These are phyloP conservation scores for Bretziella fagacearum DNA, from an alignment of 2,329 filamentous ascomycete genomes.

Conservation along the genomic window DNA sequence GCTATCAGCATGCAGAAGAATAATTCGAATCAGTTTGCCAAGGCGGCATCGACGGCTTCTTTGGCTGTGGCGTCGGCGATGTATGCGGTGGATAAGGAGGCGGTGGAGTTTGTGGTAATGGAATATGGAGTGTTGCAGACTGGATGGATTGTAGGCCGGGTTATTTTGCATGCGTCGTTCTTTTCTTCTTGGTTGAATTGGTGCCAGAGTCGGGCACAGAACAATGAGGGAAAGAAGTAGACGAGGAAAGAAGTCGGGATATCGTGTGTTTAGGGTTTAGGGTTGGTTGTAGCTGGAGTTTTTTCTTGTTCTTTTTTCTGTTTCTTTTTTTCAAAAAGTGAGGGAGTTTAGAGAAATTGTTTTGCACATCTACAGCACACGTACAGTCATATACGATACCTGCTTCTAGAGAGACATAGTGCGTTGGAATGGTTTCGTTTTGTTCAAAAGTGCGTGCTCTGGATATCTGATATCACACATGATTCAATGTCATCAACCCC, in stretches of 20 bases:
- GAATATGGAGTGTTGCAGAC: slow-evolving; percentile 47
- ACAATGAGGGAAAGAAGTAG: slow-evolving; percentile 8
- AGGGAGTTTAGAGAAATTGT: background rate
- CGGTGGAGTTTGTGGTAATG: slow-evolving; percentile 37
- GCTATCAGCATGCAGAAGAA: slow-evolving; percentile 44
- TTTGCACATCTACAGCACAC: background rate
- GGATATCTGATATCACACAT: slow-evolving; percentile 4
- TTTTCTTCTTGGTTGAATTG: slow-evolving; percentile 62
- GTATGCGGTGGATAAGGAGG: slow-evolving; percentile 34
- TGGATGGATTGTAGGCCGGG: slow-evolving; percentile 39
- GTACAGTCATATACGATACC: too few species aligned
- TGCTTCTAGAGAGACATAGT: too few species aligned
- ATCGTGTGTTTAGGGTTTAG: background rate
- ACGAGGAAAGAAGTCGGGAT: background rate
- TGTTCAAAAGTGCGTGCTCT: background rate
- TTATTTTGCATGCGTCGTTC: slow-evolving; percentile 45
- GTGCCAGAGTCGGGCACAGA: slow-evolving; percentile 35
- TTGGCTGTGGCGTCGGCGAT: slow-evolving; percentile 49
- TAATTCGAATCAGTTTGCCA: slow-evolving; percentile 52
- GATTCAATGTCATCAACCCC: background rate
- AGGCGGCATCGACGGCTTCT: slow-evolving; percentile 57
- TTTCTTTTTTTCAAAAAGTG: background rate
- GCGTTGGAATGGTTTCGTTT: background rate
- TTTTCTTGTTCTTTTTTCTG: background rate
- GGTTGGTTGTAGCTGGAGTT: background rate